Conservation (phyloP, 2,329 filamentous ascomycete genomes). For the Nectriaceae sp. region DNA sequence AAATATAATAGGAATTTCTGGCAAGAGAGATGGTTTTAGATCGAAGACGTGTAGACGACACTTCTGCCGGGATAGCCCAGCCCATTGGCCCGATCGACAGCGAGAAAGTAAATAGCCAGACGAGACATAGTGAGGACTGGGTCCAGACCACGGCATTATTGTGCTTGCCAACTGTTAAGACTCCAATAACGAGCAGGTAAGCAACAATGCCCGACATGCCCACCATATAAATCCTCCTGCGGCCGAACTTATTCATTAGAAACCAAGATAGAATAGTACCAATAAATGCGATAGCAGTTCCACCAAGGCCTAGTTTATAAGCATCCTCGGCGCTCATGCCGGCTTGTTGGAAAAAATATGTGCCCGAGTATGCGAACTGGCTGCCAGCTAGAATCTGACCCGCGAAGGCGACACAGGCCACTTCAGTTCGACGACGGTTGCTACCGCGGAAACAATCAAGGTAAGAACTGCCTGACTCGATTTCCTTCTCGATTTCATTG, state of each 20-base stretch:
- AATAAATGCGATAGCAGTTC: not conserved
- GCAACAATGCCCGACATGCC: not conserved
- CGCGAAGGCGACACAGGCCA: constrained; percentile 33
- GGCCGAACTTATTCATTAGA: not conserved
- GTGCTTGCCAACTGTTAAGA: not conserved
- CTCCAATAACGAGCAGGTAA: not conserved
- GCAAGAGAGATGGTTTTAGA: constrained; percentile 43
- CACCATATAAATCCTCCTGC: not conserved
- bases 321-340: not conserved
- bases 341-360: constrained; percentile 1
- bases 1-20: constrained; percentile 26
- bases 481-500: constrained; percentile 24
- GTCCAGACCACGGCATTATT: not conserved
- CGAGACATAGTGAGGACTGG: not conserved
- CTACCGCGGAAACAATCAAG: constrained; percentile 44
- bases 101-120: not conserved
- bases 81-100: constrained; percentile 40
- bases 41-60: constrained; percentile 40
- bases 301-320: not conserved
- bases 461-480: constrained; percentile 37
- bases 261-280: not conserved
- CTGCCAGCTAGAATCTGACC: constrained; percentile 20
- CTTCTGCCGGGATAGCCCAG: constrained; percentile 42
- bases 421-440: constrained; percentile 42
- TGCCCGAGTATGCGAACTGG: not conserved